Evolutionary conservation across 306 rosid genomes (phyloP).

Genomic region (apple (Malus domestica)): DNA sequence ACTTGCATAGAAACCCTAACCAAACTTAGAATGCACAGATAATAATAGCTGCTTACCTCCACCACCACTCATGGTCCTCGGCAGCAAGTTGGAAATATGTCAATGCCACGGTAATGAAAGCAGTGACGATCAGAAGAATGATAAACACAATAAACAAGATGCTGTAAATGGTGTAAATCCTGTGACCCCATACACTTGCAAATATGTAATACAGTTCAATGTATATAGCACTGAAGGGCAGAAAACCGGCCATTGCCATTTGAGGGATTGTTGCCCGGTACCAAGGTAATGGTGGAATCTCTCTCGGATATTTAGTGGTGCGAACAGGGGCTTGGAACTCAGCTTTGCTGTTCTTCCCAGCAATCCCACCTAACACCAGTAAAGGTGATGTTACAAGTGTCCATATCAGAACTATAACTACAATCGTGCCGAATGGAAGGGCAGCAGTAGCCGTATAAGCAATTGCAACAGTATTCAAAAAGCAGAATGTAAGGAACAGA

Average conservation of each 20-base stretch:
- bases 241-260: slow-evolving; percentile 71
- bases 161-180: slow-evolving; percentile 66
- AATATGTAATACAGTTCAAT: slow-evolving; percentile 59
- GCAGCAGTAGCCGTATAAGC: slow-evolving; percentile 65
- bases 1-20: background rate
- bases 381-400: slow-evolving; percentile 61
- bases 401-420: slow-evolving; percentile 65
- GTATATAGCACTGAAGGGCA: slow-evolving; percentile 65
- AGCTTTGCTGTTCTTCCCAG: slow-evolving; percentile 62
- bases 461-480: slow-evolving; percentile 55
- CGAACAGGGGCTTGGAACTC: slow-evolving; percentile 64
- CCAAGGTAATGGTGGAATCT: slow-evolving; percentile 69
- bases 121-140: slow-evolving; percentile 53
- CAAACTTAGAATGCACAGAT: background rate
- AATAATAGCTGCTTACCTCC: slow-evolving; percentile 43
- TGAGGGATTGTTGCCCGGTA: slow-evolving; percentile 53
- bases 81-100: slow-evolving; percentile 71
- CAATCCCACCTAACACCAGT: slow-evolving; percentile 66
- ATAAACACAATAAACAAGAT: slow-evolving; percentile 59
- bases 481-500: slow-evolving; percentile 52
- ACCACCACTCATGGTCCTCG: slow-evolving; percentile 78
- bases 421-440: slow-evolving; percentile 63
- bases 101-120: slow-evolving; percentile 56
- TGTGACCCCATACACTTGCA: slow-evolving; percentile 73
- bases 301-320: slow-evolving; percentile 57